phyloP scores from a whole-genome alignment of 2,329 filamentous ascomycete genomes.

The Cercospora sp. region DNA sequence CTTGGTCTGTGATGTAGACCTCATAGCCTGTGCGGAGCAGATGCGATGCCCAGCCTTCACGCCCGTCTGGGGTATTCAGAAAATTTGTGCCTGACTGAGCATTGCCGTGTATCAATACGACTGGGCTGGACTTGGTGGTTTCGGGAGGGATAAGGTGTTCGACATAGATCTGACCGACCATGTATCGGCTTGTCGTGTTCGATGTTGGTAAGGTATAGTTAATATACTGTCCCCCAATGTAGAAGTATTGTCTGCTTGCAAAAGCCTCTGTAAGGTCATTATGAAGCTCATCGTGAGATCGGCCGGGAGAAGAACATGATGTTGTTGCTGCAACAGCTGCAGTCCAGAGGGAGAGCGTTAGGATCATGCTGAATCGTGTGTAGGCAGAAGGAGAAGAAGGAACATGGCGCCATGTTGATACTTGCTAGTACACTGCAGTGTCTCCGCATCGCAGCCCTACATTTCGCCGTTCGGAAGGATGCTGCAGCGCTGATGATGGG shows the following conservation, averaged over 20 bases:
- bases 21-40: slow-evolving; percentile 50
- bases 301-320: neutral
- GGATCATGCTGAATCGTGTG: neutral
- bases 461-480: neutral
- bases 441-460: slow-evolving; percentile 3
- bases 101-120: slow-evolving; percentile 49
- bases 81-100: slow-evolving; percentile 45
- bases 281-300: neutral
- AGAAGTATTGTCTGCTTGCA: slow-evolving; percentile 23
- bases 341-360: neutral
- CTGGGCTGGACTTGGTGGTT: slow-evolving; percentile 31
- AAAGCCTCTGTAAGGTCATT: slow-evolving; percentile 7
- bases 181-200: slow-evolving; percentile 23
- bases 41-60: slow-evolving; percentile 50
- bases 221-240: slow-evolving; percentile 32
- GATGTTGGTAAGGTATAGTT: slow-evolving; percentile 20
- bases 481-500: neutral
- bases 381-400: neutral
- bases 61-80: slow-evolving; percentile 51
- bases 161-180: slow-evolving; percentile 55
- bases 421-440: neutral
- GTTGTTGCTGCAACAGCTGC: neutral
- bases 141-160: slow-evolving; percentile 43
- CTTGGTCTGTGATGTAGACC: slow-evolving; percentile 48
- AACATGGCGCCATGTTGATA: neutral